Conservation (phyloP, 345 rosid genomes). For the Syzygium grande region DNA sequence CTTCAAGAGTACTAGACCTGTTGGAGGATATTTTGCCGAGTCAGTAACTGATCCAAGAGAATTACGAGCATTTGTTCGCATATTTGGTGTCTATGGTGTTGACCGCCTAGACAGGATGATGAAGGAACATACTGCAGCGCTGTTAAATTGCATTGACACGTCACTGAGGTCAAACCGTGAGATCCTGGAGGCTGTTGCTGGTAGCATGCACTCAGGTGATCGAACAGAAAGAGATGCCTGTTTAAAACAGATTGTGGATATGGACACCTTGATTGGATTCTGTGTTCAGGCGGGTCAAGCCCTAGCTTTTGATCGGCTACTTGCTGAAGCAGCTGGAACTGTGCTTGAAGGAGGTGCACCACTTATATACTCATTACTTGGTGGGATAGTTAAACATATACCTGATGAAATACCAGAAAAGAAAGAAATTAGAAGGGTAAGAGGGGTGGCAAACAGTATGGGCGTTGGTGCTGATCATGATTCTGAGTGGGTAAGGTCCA, state of each 20-base stretch:
- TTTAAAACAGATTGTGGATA: slow-evolving; percentile 78
- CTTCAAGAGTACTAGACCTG: slow-evolving; percentile 98
- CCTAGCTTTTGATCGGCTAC: slow-evolving; percentile 81
- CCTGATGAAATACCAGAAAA: slow-evolving; percentile 85
- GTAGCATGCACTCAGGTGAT: slow-evolving; percentile 94
- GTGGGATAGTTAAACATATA: slow-evolving; percentile 70
- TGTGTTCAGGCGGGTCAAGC: slow-evolving; percentile 98
- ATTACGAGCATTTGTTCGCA: slow-evolving; percentile 73
- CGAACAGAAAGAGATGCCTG: slow-evolving; percentile 75
- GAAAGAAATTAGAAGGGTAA: slow-evolving; percentile 78
- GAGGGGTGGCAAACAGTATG: slow-evolving; percentile 61
- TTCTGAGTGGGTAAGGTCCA: slow-evolving; percentile 92
- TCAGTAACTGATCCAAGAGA: slow-evolving; percentile 89
- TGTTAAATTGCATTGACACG: slow-evolving; percentile 91
- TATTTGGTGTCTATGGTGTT: slow-evolving; percentile 95
- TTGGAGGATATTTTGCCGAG: slow-evolving; percentile 99
- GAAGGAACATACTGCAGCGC: slow-evolving; percentile 94
- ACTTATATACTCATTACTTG: slow-evolving; percentile 68
- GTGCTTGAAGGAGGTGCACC: slow-evolving; percentile 89
- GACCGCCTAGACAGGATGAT: slow-evolving; percentile 87
- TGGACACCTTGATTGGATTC: slow-evolving; percentile 90
- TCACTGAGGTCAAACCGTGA: slow-evolving; percentile 85
- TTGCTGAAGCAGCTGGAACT: slow-evolving; percentile 87
- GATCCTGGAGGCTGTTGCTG: slow-evolving; percentile 76
- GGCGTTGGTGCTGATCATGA: slow-evolving; percentile 68